Evolutionary conservation across 768 basidiomycete genomes (phyloP).

Genomic region (Lentinula sp.): DNA sequence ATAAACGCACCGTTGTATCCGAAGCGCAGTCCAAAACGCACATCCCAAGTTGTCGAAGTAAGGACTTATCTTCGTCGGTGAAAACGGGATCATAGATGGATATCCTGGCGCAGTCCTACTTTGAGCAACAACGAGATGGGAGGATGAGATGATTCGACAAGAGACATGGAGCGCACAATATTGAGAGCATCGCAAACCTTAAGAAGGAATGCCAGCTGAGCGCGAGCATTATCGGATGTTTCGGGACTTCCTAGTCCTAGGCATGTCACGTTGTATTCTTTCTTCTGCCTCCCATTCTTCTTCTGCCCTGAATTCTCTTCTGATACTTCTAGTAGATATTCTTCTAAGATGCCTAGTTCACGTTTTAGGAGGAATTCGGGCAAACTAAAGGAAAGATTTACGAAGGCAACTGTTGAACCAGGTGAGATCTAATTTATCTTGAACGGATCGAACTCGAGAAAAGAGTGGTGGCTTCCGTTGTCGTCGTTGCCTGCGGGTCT

Average conservation of each 20-base stretch:
- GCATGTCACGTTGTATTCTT: neutral
- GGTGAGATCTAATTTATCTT: neutral
- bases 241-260: conserved; percentile 5
- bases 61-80: neutral
- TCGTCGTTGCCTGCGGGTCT: neutral
- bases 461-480: neutral
- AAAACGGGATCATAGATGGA: conserved; percentile 3
- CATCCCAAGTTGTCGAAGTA: conserved; percentile 1
- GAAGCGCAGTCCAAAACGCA: neutral
- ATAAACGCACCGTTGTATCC: neutral
- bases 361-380: neutral
- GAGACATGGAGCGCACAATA: neutral
- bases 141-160: neutral
- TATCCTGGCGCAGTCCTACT: neutral
- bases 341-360: neutral
- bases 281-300: neutral
- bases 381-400: neutral
- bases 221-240: conserved; percentile 5
- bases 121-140: neutral
- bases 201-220: conserved; percentile 3
- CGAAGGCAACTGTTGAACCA: conserved; percentile 1
- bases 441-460: neutral
- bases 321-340: neutral
- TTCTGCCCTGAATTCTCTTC: neutral
- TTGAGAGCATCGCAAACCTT: neutral